Evolutionary conservation across 139 green algal species (phyloP), one percentile per base, ranked within the genome.

Genomic region (Chlamydomonas sphaeroides): DNA sequence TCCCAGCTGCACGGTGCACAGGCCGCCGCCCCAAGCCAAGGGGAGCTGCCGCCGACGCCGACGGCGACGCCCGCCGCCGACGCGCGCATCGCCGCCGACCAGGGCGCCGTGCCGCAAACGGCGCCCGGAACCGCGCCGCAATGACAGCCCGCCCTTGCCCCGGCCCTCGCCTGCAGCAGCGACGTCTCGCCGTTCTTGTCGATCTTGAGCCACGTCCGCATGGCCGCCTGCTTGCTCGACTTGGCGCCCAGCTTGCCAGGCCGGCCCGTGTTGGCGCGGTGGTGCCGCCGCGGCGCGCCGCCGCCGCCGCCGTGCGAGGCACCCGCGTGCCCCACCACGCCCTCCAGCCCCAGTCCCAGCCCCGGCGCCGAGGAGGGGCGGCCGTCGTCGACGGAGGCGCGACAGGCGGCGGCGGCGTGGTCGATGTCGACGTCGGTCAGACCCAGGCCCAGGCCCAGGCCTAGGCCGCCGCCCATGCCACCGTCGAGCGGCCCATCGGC

Each of bases 181-280:
- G 45, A 76, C 30, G 80, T 89, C 48, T 90, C 84, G 0, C 88
- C 88, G 41, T 69, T 67, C 35, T 81, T 48, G 32, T 92, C 86
- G 39, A 92, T 87, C 10, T 78, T 77, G 65, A 92, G 79, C 88
- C 88, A 92, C 45, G 84, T 90, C 33, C 86, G 69, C 69, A 87
- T 67, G 32, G 45, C 57, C 38, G 62, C 39, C 62, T 82, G 61
- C 62, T 82, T 82, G 21, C 48, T 33, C 32, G 23, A 15, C 62
- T 82, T 80, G 59, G 41, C 61, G 39, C 61, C 61, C 0, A 5
- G 8, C 61, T 70, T 73, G 76, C 49, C 77, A 33, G 48, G 35
- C 65, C 65, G 65, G 35, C 77, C 65, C 5, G 36, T 11, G 2
- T 41, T 2, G 1, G 42, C 76, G 10, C 65, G 65, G 48, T 74